phyloP scores from a whole-genome alignment of 106 monocot genomes.

The Dendrobium nobile region DNA sequence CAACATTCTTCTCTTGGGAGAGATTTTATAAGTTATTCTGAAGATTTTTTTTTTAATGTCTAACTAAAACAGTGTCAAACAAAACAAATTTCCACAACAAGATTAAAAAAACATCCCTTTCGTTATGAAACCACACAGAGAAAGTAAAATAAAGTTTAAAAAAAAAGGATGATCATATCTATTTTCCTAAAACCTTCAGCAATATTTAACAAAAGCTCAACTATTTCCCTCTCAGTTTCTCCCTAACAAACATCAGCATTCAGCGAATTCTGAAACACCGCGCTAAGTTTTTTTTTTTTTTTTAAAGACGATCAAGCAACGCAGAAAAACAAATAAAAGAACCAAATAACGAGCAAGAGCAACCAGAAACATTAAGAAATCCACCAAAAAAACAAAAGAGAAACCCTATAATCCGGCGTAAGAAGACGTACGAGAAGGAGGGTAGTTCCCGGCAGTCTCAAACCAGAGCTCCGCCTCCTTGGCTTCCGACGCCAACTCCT shows the following conservation, averaged over 20 bases:
- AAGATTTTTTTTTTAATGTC: background rate
- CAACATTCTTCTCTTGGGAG: background rate
- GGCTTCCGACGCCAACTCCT: conserved; percentile 28
- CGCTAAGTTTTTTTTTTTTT: background rate
- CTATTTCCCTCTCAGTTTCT: background rate
- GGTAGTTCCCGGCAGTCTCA: conserved; percentile 29
- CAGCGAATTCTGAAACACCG: background rate
- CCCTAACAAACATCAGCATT: background rate
- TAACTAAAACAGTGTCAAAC: background rate
- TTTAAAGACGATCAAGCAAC: background rate
- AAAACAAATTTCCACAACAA: background rate
- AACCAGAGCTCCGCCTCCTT: conserved; percentile 47
- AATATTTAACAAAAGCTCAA: background rate
- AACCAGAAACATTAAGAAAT: background rate
- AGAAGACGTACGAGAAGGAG: conserved; percentile 41
- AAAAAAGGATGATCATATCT: background rate
- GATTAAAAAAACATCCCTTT: background rate
- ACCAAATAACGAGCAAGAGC: background rate
- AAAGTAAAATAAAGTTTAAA: background rate
- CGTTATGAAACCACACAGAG: background rate
- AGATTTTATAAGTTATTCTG: background rate
- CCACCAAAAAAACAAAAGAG: background rate
- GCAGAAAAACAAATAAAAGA: background rate
- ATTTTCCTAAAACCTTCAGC: background rate
- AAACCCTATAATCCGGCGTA: background rate